Evolutionary conservation across 352 stramenopile genomes (phyloP).

Genomic region (Poterioochromonas sp.): DNA sequence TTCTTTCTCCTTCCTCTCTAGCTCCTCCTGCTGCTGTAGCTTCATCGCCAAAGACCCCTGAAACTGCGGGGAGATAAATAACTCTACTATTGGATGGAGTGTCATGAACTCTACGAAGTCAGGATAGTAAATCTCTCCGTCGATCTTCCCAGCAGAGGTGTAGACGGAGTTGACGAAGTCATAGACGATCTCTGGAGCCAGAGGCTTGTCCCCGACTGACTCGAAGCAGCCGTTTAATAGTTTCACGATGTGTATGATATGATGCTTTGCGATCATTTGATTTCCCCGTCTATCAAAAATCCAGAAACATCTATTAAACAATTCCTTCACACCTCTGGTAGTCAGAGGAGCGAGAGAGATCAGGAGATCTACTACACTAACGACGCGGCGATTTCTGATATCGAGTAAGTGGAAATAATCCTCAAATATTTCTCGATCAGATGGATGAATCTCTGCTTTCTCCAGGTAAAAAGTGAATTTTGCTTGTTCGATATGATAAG

Average conservation of each 20-base stretch:
- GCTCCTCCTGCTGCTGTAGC: no score
- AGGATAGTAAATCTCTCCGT: conserved; percentile 18
- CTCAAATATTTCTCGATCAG: background rate
- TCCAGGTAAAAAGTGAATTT: background rate
- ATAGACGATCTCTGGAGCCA: background rate
- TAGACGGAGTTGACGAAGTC: conserved; percentile 24
- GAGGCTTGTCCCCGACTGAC: conserved; percentile 20
- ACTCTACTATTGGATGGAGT: conserved; percentile 20
- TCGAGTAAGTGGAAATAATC: conserved; percentile 7
- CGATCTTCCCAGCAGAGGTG: conserved; percentile 25
- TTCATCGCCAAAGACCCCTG: background rate
- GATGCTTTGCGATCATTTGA: background rate
- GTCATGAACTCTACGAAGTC: background rate
- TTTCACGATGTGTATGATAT: background rate
- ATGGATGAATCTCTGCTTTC: background rate
- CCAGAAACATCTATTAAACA: background rate
- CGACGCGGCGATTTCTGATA: background rate
- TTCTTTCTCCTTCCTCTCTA: no score
- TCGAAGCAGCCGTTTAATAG: background rate
- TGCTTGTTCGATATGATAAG: background rate
- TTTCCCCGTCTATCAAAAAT: background rate
- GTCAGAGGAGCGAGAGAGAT: background rate
- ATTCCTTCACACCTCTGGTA: background rate
- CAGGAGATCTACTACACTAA: background rate
- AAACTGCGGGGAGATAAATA: conserved; percentile 26